Percentiles rank a stretch among this genome's conserved stretches.
These are phyloP conservation scores for Russula brevipes DNA, from an alignment of 768 basidiomycete species.

Conservation along the genomic window DNA sequence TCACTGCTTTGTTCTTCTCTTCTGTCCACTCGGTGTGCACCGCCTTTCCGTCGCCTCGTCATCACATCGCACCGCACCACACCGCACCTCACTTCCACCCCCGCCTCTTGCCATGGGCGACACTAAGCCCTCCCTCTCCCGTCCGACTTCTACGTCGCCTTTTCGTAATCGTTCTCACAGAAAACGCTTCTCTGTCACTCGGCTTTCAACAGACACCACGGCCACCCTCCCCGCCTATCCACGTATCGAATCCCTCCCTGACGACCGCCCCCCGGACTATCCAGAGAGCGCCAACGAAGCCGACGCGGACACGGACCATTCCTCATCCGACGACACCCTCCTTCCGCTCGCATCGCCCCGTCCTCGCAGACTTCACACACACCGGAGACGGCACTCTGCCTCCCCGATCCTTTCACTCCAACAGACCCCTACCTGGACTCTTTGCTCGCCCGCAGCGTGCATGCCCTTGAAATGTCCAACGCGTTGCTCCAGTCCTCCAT, in stretches of 20 bases:
- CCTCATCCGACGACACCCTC: slow-evolving; percentile 29
- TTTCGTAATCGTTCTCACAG: slow-evolving; percentile 38
- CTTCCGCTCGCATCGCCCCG: slow-evolving; percentile 32
- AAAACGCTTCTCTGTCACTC: slow-evolving; percentile 52
- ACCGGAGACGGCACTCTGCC: slow-evolving; percentile 28
- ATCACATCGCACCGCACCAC: background rate
- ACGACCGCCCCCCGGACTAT: slow-evolving; percentile 68
- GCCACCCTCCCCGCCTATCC: slow-evolving; percentile 62
- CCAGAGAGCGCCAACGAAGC: slow-evolving; percentile 73
- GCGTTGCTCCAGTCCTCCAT: slow-evolving; percentile 70
- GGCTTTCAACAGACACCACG: slow-evolving; percentile 63
- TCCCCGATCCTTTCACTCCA: slow-evolving; percentile 27
- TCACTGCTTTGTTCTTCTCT: too few species aligned
- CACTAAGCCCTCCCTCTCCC: slow-evolving; percentile 1
- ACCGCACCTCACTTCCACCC: background rate
- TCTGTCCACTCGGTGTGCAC: too few species aligned
- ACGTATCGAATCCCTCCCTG: slow-evolving; percentile 33
- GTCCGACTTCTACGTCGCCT: slow-evolving; percentile 20
- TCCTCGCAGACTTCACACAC: slow-evolving; percentile 35
- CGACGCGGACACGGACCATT: slow-evolving; percentile 59
- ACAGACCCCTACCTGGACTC: slow-evolving; percentile 63
- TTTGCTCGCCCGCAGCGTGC: slow-evolving; percentile 75
- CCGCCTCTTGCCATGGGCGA: slow-evolving; percentile 1
- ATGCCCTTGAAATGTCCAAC: slow-evolving; percentile 84
- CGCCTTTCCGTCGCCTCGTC: background rate